Base-by-base conservation (phyloP, 2,329 filamentous ascomycete genomes). In the Neoscytalidium dimidiatum region DNA sequence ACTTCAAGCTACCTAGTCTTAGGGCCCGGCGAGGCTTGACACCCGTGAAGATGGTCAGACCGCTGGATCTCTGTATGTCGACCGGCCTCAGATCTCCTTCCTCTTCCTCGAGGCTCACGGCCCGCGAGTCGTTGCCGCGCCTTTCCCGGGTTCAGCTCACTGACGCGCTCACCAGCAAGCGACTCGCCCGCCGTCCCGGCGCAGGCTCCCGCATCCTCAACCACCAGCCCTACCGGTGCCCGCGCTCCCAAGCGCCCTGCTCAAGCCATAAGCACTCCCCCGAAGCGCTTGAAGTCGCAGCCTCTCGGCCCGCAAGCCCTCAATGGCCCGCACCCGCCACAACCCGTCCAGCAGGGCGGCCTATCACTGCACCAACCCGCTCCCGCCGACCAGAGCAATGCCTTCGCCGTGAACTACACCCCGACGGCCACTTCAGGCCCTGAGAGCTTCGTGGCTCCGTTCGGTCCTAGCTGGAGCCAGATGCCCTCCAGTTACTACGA, bases 1-100 rank as follows among this genome's bases (percentile, higher is more conserved):
- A 65, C 38, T 51, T 62, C 64, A 57, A 58, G 60, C 66, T 51
- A 65, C 63, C 63, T 65, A 65, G 63, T 61, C 56, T 65, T 65
- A 65, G 63, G 63, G 63, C 63, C 63, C 23, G 63, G 48, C 48
- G 26, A 63, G 61, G 46, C 61, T 63, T 49, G 61, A 63, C 56
- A 65, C 53, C 63, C 63, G 52, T 65, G 44, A 65, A 65, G 44
- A 65, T 65, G 63, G 63, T 61, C 56, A 65, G 63, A 60, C 35
- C 63, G 53, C 63, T 49, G 63, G 49, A 60, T 65, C 46, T 49
- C 46, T 49, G 63, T 65, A 65, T 52, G 63, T 65, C 35, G 46
- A 61, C 33, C 23, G 35, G 33, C 44, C 52, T 49, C 43, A 38
- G 41, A 56, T 64, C 62, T 61, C 56, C 33, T 65, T 57, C 43